Evolutionary conservation across 495 filamentous ascomycete genomes (phyloP), one percentile per base, ranked within the genome.

Genomic region (Hypoxylon lienhwacheense): DNA sequence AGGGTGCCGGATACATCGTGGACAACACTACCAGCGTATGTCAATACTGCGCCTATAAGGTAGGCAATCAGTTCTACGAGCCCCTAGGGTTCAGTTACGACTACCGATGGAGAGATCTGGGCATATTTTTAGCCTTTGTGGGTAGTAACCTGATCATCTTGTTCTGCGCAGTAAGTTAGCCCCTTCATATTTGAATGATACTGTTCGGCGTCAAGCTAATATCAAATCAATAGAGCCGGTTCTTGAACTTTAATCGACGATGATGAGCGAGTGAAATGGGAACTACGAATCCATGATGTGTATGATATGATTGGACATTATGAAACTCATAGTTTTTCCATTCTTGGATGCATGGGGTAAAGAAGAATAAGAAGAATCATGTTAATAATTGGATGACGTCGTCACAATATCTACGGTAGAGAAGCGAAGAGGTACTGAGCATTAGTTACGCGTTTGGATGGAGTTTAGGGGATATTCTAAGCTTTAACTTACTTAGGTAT

Each of bases 31-130:
- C 84, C 0, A 78, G 69, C 11, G 68, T 68, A 3, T 95, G 89
- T 66, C 66, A 85, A 51, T 92, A 91, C 64, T 95, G 89, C 61
- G 87, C 88, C 14, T 91, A 81, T 66, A 84, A 77, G 34, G 72
- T 87, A 19, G 88, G 90, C 29, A 85, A 93, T 55, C 75, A 93
- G 67, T 93, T 91, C 58, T 93, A 88, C 46, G 60, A 73, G 33
- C 73, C 79, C 0, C 74, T 93, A 10, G 76, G 77, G 0, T 80
- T 91, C 64, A 69, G 59, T 10, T 95, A 83, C 49, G 73, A 78
- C 22, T 66, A 87, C 45, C 68, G 89, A 8, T 93, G 89, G 88
- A 75, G 89, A 29, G 89, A 95, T 61, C 52, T 91, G 55, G 89
- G 89, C 2, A 91, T 93, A 45, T 85, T 87, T 47, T 41, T 79